Percentiles rank a stretch among this genome's conserved stretches.
Evolutionary conservation across 345 rosid species (phyloP).

Genomic region (Eucalyptus melliodora): DNA sequence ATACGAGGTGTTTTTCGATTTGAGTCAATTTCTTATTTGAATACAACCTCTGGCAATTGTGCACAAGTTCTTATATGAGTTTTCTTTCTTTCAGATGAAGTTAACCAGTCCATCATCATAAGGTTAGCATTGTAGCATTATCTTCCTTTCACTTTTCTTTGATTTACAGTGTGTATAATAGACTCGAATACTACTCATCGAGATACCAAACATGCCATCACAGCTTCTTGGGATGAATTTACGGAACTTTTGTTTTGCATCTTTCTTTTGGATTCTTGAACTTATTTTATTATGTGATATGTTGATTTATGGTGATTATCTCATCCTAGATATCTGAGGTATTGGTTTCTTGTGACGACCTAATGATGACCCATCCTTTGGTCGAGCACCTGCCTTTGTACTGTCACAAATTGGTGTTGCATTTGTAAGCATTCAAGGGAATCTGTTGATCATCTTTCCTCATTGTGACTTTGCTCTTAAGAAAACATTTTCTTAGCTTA

Average conservation of each 20-base stretch:
- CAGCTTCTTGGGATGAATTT: background rate
- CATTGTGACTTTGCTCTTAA: background rate
- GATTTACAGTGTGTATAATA: background rate
- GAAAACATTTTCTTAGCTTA: background rate
- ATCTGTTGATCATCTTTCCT: background rate
- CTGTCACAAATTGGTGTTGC: background rate
- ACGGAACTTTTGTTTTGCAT: background rate
- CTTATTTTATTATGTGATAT: background rate
- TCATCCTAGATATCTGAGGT: background rate
- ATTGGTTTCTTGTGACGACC: background rate
- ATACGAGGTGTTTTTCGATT: conserved; percentile 50
- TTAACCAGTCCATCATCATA: conserved; percentile 95
- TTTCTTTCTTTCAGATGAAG: conserved; percentile 72
- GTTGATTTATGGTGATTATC: background rate
- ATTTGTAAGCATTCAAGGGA: background rate
- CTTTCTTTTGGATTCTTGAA: background rate
- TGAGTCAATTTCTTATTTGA: background rate
- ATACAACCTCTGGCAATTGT: background rate
- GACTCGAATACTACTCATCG: background rate
- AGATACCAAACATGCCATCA: background rate
- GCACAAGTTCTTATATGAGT: conserved; percentile 2
- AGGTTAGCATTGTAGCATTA: conserved; percentile 39
- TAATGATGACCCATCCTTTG: background rate
- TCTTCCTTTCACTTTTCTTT: background rate
- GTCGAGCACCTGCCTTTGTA: background rate